These are phyloP conservation scores for Kurtzmaniella quercitrusa DNA, from an alignment of 1,139 yeast species.

Conservation along the genomic window DNA sequence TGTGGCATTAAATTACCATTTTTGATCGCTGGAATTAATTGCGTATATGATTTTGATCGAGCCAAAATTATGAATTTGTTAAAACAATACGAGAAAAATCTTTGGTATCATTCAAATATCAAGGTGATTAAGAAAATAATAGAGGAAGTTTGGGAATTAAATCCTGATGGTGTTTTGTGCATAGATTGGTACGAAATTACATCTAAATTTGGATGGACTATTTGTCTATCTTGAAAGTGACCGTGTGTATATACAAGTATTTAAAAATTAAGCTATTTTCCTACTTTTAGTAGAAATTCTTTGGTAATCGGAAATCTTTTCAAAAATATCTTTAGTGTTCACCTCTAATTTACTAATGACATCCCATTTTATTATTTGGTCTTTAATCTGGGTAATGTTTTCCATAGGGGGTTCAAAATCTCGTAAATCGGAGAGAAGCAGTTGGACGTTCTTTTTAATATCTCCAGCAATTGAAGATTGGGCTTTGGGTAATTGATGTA, in stretches of 20 bases:
- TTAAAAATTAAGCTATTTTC: not conserved
- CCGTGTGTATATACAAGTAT: not conserved
- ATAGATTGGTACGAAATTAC: slow-evolving; percentile 14
- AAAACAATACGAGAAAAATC: slow-evolving; percentile 13
- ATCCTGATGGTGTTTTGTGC: slow-evolving; percentile 16
- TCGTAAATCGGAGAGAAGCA: slow-evolving; percentile 3
- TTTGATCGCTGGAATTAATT: slow-evolving; percentile 16
- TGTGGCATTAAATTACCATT: slow-evolving; percentile 17
- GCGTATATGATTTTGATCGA: slow-evolving; percentile 11
- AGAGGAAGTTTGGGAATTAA: slow-evolving; percentile 17
- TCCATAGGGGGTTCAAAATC: slow-evolving; percentile 7
- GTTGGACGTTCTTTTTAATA: slow-evolving; percentile 2
- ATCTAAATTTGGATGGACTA: slow-evolving; percentile 6
- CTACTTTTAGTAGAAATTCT: not conserved
- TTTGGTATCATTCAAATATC: slow-evolving; percentile 7
- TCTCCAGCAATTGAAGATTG: slow-evolving; percentile 4
- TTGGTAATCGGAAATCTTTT: not conserved
- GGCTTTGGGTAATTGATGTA: slow-evolving; percentile 5
- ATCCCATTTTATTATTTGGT: slow-evolving; percentile 12
- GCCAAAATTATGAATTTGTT: slow-evolving; percentile 11
- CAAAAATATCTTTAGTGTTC: not conserved
- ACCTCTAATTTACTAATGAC: slow-evolving; percentile 11
- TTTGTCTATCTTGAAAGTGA: slow-evolving; percentile 3
- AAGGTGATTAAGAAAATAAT: slow-evolving; percentile 15
- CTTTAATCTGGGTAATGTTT: slow-evolving; percentile 7